phyloP scores from a whole-genome alignment of 148 eudicot genomes.

The Talinum fruticosum region DNA sequence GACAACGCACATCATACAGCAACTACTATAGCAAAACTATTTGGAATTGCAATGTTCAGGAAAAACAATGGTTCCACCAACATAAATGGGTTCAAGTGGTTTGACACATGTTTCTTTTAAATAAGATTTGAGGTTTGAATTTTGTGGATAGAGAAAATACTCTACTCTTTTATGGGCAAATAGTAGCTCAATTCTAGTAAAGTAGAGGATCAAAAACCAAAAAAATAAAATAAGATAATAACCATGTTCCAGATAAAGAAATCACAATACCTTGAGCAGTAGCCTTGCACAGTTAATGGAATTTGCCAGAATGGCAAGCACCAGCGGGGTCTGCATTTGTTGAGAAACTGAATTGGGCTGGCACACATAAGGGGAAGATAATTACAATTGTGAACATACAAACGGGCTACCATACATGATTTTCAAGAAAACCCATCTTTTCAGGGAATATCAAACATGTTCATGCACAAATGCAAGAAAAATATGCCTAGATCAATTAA shows the following conservation, averaged over 20 bases:
- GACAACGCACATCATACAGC: background rate
- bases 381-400: background rate
- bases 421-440: background rate
- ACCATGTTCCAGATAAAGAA: too few species aligned
- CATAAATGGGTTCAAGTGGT: too few species aligned
- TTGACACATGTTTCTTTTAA: too few species aligned
- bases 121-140: too few species aligned
- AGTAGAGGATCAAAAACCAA: too few species aligned
- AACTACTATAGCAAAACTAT: background rate
- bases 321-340: conserved; percentile 1
- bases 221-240: too few species aligned
- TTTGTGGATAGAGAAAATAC: too few species aligned
- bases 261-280: conserved; percentile 20
- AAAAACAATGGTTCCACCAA: too few species aligned
- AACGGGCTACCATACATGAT: background rate
- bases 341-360: conserved; percentile 14
- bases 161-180: too few species aligned
- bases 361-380: background rate
- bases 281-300: conserved; percentile 16
- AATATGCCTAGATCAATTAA: background rate
- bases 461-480: background rate
- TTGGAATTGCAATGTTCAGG: background rate
- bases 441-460: background rate
- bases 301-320: background rate
- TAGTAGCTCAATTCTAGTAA: too few species aligned